Percentiles rank a stretch among this genome's conserved stretches.
Evolutionary conservation across 805 yeast species (phyloP).

Genomic region (Nakazawaea populi): DNA sequence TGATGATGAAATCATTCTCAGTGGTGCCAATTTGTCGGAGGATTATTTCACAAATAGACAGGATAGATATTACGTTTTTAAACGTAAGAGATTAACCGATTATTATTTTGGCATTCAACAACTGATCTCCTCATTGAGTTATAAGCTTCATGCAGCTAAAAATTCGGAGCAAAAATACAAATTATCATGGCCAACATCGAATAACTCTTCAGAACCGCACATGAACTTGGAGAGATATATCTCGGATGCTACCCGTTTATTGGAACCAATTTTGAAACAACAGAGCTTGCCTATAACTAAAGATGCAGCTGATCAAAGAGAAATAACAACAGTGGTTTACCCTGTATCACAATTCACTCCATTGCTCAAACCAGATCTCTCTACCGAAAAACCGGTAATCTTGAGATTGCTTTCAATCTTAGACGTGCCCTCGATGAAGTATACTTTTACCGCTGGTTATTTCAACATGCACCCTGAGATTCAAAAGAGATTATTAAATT

Average conservation of each 20-base stretch:
- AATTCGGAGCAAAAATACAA: conserved; percentile 41
- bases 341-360: conserved; percentile 94
- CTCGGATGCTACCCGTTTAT: conserved; percentile 45
- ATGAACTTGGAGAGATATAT: conserved; percentile 45
- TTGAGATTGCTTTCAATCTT: conserved; percentile 52
- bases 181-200: conserved; percentile 69
- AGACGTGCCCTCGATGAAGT: conserved; percentile 49
- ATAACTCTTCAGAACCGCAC: conserved; percentile 63
- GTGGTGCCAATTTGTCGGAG: conserved; percentile 87
- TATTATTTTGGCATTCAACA: conserved; percentile 70
- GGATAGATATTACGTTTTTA: conserved; percentile 81
- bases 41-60: conserved; percentile 95
- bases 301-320: conserved; percentile 23
- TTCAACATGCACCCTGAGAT: conserved; percentile 85
- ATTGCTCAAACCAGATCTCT: conserved; percentile 54
- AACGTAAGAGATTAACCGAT: conserved; percentile 49
- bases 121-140: conserved; percentile 66
- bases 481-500: conserved; percentile 47
- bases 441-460: conserved; percentile 95
- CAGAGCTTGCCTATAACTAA: conserved; percentile 11
- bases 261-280: conserved; percentile 56
- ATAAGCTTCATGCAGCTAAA: conserved; percentile 41
- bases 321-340: conserved; percentile 62
- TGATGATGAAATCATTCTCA: conserved; percentile 80
- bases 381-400: conserved; percentile 79